Evolutionary conservation across 2,329 filamentous ascomycete species (phyloP), one percentile per base, ranked within the genome.

Genomic region (Elsinoe ampelina): DNA sequence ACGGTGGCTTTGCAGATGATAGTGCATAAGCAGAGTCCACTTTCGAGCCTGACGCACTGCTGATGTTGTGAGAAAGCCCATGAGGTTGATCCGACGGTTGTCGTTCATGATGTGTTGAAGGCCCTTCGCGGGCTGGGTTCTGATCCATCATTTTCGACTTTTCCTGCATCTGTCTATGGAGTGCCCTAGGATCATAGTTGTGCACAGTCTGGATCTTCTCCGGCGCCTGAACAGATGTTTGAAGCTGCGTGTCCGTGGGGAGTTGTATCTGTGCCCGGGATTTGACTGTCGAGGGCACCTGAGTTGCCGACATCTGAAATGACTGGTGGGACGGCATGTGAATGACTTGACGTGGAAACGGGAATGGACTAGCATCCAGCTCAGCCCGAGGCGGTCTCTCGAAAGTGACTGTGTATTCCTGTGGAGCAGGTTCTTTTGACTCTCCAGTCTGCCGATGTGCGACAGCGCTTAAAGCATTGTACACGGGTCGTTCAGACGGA

Each of bases 81-180:
- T 52, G 48, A n/a, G 48, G n/a, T 15, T 52, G 48, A n/a, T 39
- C 35, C n/a, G 48, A 38, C 22, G 48, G 26, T 15, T 56, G 54
- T 22, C 26, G 41, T 51, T 51, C 43, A 19, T 48, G 26, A 15
- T 52, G 32, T 11, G 30, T 36, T 17, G 35, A 50, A 11, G 45
- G 45, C 8, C 45, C 45, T 34, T 34, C 45, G 11, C 45, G 15
- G 26, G 15, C 26, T 13, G 41, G 41, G 10, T 34, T 50, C 12
- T 35, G 15, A 17, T 7, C 15, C 39, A 47, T 36, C 26, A 22
- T n/a, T 15, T 26, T 43, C 15, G 36, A 34, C 13, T 39, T 47
- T 15, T 55, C 52, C 30, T 55, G 52, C 52, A 55, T 55, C 52
- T 55, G 52, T 17, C 39, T 15, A 42, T 55, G 52, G 10, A 55